Percentiles rank a stretch among this genome's conserved stretches.
Conservation (phyloP, 164 flowering plant genomes). For the Berberis vulgaris region DNA sequence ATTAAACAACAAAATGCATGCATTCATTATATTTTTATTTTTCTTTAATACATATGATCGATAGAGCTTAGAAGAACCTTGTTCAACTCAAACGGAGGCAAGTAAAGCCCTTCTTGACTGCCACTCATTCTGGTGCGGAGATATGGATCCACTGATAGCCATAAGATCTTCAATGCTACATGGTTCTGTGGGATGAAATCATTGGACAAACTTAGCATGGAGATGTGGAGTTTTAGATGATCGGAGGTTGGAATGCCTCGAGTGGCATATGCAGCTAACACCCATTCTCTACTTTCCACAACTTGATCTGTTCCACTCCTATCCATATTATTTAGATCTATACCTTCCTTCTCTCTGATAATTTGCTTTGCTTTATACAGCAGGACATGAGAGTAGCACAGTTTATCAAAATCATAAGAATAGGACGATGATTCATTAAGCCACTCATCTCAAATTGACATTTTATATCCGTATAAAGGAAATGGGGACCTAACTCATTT, state of each 20-base stretch:
- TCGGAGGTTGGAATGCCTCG: conserved; percentile 27
- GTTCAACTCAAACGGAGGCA: conserved; percentile 21
- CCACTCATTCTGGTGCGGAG: conserved; percentile 28
- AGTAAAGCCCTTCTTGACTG: conserved; percentile 23
- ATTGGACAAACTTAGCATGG: conserved; percentile 6
- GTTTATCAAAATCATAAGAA: no score
- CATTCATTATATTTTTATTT: neutral
- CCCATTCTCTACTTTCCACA: conserved; percentile 33
- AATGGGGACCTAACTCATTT: no score
- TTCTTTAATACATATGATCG: neutral
- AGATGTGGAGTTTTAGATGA: conserved; percentile 26
- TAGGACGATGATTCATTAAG: no score
- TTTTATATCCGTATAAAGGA: no score
- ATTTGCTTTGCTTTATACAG: neutral
- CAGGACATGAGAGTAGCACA: no score
- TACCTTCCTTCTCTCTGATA: no score
- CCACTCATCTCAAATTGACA: no score
- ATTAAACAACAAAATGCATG: neutral
- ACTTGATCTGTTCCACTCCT: conserved; percentile 5
- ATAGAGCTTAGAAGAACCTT: conserved; percentile 15
- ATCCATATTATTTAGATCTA: neutral
- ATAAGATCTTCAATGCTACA: conserved; percentile 22
- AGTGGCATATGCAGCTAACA: conserved; percentile 22
- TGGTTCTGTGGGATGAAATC: conserved; percentile 26
- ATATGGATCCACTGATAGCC: conserved; percentile 33